These are phyloP conservation scores for Solanum arcanum DNA, from an alignment of 257 asterid species.

Conservation along the genomic window DNA sequence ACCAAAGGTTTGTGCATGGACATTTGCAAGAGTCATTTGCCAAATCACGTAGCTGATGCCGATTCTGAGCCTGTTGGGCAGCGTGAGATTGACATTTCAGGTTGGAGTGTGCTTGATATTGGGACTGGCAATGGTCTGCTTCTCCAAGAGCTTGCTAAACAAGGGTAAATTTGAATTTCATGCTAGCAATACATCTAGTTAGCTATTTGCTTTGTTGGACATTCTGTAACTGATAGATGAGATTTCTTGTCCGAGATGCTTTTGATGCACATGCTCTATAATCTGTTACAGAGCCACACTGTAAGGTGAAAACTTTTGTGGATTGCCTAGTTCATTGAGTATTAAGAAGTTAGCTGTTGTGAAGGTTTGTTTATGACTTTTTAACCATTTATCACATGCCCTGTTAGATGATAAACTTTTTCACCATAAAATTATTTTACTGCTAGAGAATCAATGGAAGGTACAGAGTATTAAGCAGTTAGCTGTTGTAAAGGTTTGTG, in stretches of 20 bases:
- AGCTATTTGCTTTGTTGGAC: not conserved
- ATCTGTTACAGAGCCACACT: not conserved
- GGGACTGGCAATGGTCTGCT: slow-evolving; percentile 98
- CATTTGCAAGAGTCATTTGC: slow-evolving; percentile 47
- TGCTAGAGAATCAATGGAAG: not conserved
- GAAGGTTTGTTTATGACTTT: not conserved
- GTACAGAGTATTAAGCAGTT: not conserved
- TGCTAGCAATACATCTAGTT: not conserved
- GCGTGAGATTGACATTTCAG: slow-evolving; percentile 50
- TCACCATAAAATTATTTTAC: not conserved
- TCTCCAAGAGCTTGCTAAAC: slow-evolving; percentile 91
- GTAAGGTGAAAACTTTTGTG: not conserved
- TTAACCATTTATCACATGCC: not conserved
- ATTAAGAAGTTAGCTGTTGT: not conserved
- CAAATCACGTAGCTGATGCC: slow-evolving; percentile 42
- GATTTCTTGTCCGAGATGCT: not conserved
- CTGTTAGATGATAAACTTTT: not conserved
- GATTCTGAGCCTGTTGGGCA: slow-evolving; percentile 39
- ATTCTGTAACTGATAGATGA: not conserved
- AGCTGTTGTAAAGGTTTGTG: not conserved
- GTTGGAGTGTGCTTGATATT: slow-evolving; percentile 84
- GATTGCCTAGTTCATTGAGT: not conserved
- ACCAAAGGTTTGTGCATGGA: slow-evolving; percentile 72
- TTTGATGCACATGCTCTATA: not conserved
- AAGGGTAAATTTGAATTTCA: slow-evolving; percentile 46